Percentiles rank a stretch among this genome's conserved stretches.
phyloP scores from a whole-genome alignment of 1,139 yeast species.

The Saccharomyces hybrid region DNA sequence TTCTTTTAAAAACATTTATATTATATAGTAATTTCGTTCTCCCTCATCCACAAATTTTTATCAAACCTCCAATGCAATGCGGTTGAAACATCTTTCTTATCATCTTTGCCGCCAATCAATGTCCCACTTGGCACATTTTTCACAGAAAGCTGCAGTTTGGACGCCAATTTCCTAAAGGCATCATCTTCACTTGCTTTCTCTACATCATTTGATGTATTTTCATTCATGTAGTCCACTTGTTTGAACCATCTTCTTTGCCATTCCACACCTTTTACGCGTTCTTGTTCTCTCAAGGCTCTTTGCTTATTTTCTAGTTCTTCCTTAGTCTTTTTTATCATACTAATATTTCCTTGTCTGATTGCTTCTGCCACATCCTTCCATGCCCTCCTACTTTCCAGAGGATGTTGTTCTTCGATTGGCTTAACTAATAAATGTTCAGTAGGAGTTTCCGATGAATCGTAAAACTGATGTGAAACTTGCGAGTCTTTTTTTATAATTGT shows the following conservation, averaged over 20 bases:
- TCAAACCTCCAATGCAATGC: conserved; percentile 62
- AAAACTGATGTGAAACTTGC: conserved; percentile 42
- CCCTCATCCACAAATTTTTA: conserved; percentile 45
- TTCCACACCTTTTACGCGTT: conserved; percentile 46
- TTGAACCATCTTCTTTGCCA: conserved; percentile 85
- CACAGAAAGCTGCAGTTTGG: conserved; percentile 48
- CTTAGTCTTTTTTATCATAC: conserved; percentile 65
- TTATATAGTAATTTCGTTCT: conserved; percentile 41
- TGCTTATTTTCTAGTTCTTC: conserved; percentile 71
- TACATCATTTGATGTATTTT: conserved; percentile 30
- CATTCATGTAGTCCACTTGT: conserved; percentile 40
- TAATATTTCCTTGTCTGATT: conserved; percentile 62
- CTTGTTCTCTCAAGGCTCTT: conserved; percentile 70
- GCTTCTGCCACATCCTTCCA: conserved; percentile 90
- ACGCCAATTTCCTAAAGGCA: conserved; percentile 44
- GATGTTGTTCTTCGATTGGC: conserved; percentile 68
- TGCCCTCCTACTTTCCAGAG: conserved; percentile 73
- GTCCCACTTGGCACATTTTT: conserved; percentile 63
- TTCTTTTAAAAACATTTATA: not conserved
- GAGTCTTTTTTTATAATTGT: conserved; percentile 32
- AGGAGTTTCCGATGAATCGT: conserved; percentile 51
- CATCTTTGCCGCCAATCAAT: conserved; percentile 42
- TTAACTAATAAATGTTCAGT: conserved; percentile 59
- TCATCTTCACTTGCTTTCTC: conserved; percentile 30
- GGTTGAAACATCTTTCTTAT: conserved; percentile 33